Conservation (phyloP, 1,284 basidiomycete species). For the Phylloporus sp. region DNA sequence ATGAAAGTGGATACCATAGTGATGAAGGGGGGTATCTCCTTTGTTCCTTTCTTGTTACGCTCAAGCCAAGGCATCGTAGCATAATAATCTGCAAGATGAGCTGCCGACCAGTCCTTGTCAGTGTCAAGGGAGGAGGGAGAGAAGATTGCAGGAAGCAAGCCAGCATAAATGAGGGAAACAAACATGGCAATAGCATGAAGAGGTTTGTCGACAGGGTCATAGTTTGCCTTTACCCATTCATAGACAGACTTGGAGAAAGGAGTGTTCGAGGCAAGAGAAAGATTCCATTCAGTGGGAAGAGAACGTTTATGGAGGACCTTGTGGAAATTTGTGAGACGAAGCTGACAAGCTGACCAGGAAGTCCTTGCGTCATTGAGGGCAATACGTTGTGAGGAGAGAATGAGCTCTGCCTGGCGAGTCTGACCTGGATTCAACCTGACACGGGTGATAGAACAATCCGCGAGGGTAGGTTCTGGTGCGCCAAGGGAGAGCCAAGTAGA, state of each 20-base stretch:
- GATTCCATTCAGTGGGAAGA: background rate
- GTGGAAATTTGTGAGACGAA: background rate
- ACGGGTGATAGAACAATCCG: too few relatives aligned
- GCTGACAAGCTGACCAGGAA: background rate
- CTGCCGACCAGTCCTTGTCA: too few relatives aligned
- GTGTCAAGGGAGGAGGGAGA: too few relatives aligned
- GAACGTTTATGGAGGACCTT: background rate
- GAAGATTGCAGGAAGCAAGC: background rate
- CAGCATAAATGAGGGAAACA: background rate
- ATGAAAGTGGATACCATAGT: background rate
- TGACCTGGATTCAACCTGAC: background rate
- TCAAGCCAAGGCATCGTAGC: background rate
- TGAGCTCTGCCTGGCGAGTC: background rate
- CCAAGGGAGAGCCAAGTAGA: background rate
- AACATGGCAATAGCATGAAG: background rate
- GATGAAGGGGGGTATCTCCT: background rate
- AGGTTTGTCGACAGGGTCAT: background rate
- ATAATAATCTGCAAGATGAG: background rate
- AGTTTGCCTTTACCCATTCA: background rate
- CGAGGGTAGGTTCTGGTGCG: background rate
- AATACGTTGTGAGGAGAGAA: background rate
- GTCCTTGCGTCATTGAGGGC: background rate
- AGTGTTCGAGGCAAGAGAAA: background rate
- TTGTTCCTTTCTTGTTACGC: background rate
- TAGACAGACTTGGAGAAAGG: background rate